Conservation (phyloP, 192 early-diverging fungal genomes). For the Backusella morwellensis region DNA sequence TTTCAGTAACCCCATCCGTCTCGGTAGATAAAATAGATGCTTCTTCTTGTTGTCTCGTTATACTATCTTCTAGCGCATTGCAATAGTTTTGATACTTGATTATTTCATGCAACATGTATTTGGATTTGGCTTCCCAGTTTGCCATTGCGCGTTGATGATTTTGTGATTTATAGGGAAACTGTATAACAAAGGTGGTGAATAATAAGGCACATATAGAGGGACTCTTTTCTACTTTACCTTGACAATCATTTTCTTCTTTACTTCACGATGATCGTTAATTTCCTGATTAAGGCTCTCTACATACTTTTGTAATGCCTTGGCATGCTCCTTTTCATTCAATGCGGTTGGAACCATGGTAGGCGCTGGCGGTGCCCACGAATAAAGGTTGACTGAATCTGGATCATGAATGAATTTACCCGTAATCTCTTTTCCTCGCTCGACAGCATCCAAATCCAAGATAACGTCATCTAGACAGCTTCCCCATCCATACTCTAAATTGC, state of each 20-base stretch:
- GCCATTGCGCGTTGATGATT: constrained; percentile 64
- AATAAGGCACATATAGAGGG: no score
- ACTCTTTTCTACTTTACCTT: constrained; percentile 18
- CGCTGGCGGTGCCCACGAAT: constrained; percentile 47
- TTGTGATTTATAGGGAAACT: constrained; percentile 62
- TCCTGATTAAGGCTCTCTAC: constrained; percentile 61
- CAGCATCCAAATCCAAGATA: constrained; percentile 26
- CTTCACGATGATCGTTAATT: constrained; percentile 66
- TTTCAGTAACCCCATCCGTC: neutral
- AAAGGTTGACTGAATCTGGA: constrained; percentile 31
- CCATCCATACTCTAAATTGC: constrained; percentile 96
- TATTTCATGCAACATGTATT: constrained; percentile 77
- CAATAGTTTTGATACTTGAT: constrained; percentile 84
- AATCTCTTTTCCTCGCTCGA: constrained; percentile 18
- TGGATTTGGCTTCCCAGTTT: constrained; percentile 81
- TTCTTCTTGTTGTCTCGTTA: constrained; percentile 6
- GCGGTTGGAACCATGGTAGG: constrained; percentile 45
- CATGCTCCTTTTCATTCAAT: constrained; percentile 48
- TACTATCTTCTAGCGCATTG: constrained; percentile 61
- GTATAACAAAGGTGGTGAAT: constrained; percentile 2
- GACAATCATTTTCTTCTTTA: constrained; percentile 45
- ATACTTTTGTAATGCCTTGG: constrained; percentile 59
- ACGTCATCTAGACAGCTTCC: constrained; percentile 48
- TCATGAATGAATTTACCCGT: constrained; percentile 20
- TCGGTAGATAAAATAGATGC: neutral